Conservation (phyloP, 2,329 filamentous ascomycete genomes). For the Hypoxylon sp. region DNA sequence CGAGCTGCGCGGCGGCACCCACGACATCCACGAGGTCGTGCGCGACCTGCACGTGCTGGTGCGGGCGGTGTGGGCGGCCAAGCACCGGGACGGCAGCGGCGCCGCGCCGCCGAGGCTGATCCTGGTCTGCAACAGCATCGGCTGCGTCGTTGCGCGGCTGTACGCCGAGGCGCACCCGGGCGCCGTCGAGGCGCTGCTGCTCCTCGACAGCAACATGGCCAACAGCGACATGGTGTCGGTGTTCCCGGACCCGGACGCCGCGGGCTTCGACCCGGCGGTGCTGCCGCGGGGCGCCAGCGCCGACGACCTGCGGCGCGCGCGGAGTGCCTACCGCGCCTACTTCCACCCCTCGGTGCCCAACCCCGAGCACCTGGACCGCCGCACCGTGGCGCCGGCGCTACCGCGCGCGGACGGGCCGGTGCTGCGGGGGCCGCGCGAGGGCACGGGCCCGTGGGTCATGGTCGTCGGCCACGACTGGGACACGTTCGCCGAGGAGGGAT, state of each 20-base stretch:
- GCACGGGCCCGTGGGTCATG: constrained; percentile 52
- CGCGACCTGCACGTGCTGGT: constrained; percentile 56
- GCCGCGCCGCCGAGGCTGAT: constrained; percentile 47
- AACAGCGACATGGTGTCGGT: constrained; percentile 63
- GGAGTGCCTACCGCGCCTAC: constrained; percentile 47
- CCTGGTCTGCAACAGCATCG: constrained; percentile 62
- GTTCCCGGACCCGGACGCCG: constrained; percentile 62
- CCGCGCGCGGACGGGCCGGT: constrained; percentile 53
- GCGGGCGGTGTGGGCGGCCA: constrained; percentile 48
- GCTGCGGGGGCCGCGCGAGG: constrained; percentile 48
- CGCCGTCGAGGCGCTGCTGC: constrained; percentile 55
- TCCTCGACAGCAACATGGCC: constrained; percentile 66
- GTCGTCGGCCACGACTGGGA: constrained; percentile 64
- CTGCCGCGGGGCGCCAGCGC: constrained; percentile 52
- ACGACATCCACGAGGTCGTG: constrained; percentile 55
- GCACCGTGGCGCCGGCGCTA: constrained; percentile 52
- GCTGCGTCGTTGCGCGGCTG: constrained; percentile 60
- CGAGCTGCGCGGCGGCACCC: constrained; percentile 56
- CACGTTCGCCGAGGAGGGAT: constrained; percentile 57
- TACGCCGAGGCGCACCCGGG: constrained; percentile 57
- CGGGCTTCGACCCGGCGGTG: constrained; percentile 51
- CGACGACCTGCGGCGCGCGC: constrained; percentile 46
- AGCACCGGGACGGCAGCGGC: neutral
- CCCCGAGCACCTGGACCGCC: constrained; percentile 58
- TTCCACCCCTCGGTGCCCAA: constrained; percentile 61